Percentiles rank a stretch among this genome's conserved stretches.
These are phyloP conservation scores for Eimeria brunetti DNA, from an alignment of 169 alveolate species.

Conservation along the genomic window DNA sequence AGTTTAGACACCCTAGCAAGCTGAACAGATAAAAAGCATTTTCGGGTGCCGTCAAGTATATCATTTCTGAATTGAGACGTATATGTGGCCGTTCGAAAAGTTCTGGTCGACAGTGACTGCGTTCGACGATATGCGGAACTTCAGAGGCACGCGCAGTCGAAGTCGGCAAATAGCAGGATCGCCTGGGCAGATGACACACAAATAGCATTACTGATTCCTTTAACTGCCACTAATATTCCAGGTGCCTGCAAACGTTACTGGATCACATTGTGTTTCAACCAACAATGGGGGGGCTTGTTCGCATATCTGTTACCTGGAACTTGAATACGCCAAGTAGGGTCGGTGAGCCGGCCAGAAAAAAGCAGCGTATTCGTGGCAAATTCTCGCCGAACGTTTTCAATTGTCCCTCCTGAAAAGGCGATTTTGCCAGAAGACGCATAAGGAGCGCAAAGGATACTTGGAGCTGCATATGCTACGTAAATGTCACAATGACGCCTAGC, in stretches of 20 bases:
- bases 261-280: background rate
- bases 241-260: background rate
- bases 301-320: constrained; percentile 5
- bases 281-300: background rate
- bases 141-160: constrained; percentile 53
- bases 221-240: background rate
- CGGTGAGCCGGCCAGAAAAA: constrained; percentile 39
- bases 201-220: background rate
- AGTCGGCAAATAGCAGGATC: constrained; percentile 30
- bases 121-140: constrained; percentile 42
- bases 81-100: constrained; percentile 35
- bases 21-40: too few relatives aligned
- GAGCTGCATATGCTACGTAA: background rate
- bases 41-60: background rate
- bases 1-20: background rate
- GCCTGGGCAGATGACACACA: constrained; percentile 6
- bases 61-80: constrained; percentile 38
- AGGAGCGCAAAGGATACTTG: background rate
- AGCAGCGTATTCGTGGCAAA: constrained; percentile 25
- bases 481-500: background rate
- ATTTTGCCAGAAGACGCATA: background rate
- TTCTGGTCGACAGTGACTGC: constrained; percentile 62
- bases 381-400: constrained; percentile 33
- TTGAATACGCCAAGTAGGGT: constrained; percentile 56
- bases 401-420: constrained; percentile 47